phyloP scores from a whole-genome alignment of 2,329 filamentous ascomycete genomes.

The Paraphaeosphaeria minitans region DNA sequence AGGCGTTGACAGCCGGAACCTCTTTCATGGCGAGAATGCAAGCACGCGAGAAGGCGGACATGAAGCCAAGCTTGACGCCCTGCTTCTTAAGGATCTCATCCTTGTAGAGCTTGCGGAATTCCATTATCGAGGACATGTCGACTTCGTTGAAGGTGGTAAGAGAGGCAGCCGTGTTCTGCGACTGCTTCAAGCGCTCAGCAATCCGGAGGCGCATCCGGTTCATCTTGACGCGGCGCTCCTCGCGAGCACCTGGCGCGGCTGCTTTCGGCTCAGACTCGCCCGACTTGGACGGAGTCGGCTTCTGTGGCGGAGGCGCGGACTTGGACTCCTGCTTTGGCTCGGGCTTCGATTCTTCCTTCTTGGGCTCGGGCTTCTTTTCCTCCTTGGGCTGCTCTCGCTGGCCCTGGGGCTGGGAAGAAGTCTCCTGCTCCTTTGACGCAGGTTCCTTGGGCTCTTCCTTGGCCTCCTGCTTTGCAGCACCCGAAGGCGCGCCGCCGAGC shows the following conservation, averaged over 20 bases:
- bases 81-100: constrained; percentile 95
- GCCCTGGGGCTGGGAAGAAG: constrained; percentile 59
- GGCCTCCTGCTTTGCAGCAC: constrained; percentile 60
- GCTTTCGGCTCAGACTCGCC: constrained; percentile 45
- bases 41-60: constrained; percentile 95
- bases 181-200: constrained; percentile 97
- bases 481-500: constrained; percentile 60
- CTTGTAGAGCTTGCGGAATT: constrained; percentile 97
- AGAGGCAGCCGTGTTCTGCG: constrained; percentile 96
- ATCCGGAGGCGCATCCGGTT: constrained; percentile 99
- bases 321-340: constrained; percentile 46
- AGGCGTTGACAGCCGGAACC: constrained; percentile 92
- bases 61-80: constrained; percentile 98
- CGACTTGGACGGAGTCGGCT: constrained; percentile 32
- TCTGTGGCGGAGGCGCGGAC: constrained; percentile 40
- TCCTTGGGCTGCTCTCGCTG: constrained; percentile 53
- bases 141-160: constrained; percentile 99
- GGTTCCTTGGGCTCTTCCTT: constrained; percentile 65
- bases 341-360: constrained; percentile 46
- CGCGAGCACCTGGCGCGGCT: constrained; percentile 69
- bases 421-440: constrained; percentile 62
- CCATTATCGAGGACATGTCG: constrained; percentile 97
- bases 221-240: constrained; percentile 97
- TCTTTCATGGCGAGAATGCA: constrained; percentile 92
- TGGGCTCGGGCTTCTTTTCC: constrained; percentile 31